Conservation (phyloP, 495 filamentous ascomycete species). For the Aspergillus leporis region DNA sequence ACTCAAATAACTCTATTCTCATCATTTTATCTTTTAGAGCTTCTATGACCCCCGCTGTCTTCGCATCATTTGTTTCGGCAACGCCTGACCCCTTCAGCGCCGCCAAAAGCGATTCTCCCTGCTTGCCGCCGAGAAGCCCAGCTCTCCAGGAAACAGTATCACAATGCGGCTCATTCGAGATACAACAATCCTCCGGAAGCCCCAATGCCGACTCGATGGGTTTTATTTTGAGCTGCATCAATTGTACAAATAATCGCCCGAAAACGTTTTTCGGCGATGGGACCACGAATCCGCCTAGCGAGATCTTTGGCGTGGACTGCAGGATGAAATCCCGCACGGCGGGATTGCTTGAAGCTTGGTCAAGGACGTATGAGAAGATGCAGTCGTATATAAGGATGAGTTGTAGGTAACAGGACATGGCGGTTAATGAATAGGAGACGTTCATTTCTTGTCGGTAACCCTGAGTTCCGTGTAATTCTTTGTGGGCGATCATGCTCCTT, state of each 20-base stretch:
- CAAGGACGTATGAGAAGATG: neutral
- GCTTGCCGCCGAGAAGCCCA: neutral
- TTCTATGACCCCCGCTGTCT: neutral
- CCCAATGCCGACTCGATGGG: neutral
- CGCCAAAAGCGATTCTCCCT: neutral
- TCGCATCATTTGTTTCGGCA: neutral
- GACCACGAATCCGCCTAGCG: neutral
- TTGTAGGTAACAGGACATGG: neutral
- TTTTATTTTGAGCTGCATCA: neutral
- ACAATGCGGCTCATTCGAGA: neutral
- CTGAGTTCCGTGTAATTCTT: neutral
- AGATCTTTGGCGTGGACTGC: neutral
- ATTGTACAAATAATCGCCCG: neutral
- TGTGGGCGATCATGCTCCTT: neutral
- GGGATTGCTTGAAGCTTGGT: neutral
- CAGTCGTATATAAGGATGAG: neutral
- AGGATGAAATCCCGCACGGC: neutral
- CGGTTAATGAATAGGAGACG: neutral
- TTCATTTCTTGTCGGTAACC: neutral
- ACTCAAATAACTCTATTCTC: neutral
- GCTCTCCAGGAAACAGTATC: neutral
- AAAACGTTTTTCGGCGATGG: neutral
- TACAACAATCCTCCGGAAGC: neutral
- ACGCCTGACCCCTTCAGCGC: neutral
- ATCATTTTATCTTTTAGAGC: neutral